A percentile compares a stretch with the other conserved stretches of the same genome.
These are phyloP conservation scores for Citrus hindsii DNA, from an alignment of 345 rosid genomes.

Conservation along the genomic window DNA sequence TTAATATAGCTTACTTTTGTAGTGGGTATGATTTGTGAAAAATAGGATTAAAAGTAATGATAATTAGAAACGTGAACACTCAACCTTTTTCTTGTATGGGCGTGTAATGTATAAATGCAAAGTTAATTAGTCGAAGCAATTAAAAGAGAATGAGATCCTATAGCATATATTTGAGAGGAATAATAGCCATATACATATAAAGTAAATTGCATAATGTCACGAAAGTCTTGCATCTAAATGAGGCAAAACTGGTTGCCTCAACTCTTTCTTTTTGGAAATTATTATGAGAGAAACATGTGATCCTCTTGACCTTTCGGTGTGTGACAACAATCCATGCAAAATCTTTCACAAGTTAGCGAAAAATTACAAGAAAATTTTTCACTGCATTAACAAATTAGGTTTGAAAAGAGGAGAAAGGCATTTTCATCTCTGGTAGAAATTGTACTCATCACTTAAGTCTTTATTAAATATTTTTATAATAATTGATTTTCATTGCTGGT, in stretches of 20 bases:
- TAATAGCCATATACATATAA: neutral
- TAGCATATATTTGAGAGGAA: neutral
- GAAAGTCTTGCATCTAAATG: conserved; percentile 40
- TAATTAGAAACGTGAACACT: conserved; percentile 4
- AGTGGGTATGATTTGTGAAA: neutral
- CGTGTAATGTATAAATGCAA: neutral
- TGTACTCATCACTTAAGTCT: neutral
- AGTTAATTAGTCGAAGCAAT: conserved; percentile 14
- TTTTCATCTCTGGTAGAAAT: too few relatives aligned
- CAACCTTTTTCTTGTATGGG: neutral
- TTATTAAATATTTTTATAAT: too few relatives aligned
- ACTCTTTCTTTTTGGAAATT: conserved; percentile 20
- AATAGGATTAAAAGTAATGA: neutral
- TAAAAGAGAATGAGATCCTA: neutral
- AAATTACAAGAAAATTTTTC: neutral
- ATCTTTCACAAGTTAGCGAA: conserved; percentile 19
- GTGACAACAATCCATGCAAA: conserved; percentile 12
- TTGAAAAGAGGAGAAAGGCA: neutral
- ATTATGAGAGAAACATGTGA: conserved; percentile 38
- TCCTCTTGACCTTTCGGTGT: conserved; percentile 39
- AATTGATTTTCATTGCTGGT: neutral
- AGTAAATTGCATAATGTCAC: conserved; percentile 32
- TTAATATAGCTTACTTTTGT: neutral
- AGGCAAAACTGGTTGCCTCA: conserved; percentile 23
- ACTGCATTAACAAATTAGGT: neutral